Evolutionary conservation across 177 flowering plant genomes (phyloP), one percentile per base, ranked within the genome.

Genomic region (Vitis hybrid): DNA sequence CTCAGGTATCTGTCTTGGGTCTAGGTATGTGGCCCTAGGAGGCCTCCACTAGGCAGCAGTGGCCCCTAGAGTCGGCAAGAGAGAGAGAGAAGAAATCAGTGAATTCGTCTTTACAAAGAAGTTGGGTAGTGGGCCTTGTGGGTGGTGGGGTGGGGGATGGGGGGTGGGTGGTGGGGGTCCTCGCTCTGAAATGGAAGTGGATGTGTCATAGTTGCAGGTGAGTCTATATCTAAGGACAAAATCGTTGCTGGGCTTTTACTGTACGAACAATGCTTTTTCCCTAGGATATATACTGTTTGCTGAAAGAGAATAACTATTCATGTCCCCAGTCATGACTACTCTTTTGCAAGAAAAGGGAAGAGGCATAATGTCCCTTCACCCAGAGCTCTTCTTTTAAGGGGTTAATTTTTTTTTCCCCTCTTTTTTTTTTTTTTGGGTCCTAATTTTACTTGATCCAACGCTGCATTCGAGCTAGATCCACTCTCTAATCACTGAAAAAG

Each of bases 321-420:
- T 68, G 68, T 68, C 52, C 64, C 64, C 56, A 40, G 64, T 40
- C 46, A 49, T 71, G 57, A 14, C 27, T 60, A 30, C 69, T 62
- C 62, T 63, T 64, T 74, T 19, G 58, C 19, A 30, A 21, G 65
- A 58, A 70, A 74, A 49, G 21, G 54, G 65, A 46, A 60, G 66
- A 32, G 8, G 70, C 48, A 52, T 69, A 7, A 7, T 7, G 65
- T 48, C 68, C 50, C 48, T 3, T 74, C 76, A 40, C 15, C 58
- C 46, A 40, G 46, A 68, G 70, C 78, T 71, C 78, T 75, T 70
- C 78, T 75, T 75, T 75, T 75, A 49, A 75, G 66, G 73, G 56
- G 69, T 2, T 46, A 48, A 27, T 40, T 40, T 40, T 40, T 40
- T 40, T 40, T 40, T 40, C 46, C 46, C 46, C 8, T 35, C 46